A percentile compares a stretch with the other conserved stretches of the same genome.
Conservation (phyloP, 331 rosid species). For the Pyracantha coccinea region DNA sequence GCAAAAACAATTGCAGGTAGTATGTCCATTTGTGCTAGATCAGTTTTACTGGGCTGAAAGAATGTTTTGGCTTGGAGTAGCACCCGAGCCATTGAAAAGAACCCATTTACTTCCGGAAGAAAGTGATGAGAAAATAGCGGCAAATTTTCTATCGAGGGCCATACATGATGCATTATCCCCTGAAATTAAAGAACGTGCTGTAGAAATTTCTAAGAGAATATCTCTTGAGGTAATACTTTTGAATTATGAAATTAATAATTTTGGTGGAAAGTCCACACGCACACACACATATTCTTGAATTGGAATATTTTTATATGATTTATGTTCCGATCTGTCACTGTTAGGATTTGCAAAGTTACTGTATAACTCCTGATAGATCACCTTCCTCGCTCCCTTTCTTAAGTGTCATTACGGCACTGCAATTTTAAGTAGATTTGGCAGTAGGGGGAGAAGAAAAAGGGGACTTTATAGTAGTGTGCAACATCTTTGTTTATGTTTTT, state of each 20-base stretch:
- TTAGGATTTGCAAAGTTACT: too few relatives aligned
- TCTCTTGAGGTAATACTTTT: constrained; percentile 50
- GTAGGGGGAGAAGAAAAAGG: background rate
- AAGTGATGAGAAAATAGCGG: constrained; percentile 36
- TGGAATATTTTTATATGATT: too few relatives aligned
- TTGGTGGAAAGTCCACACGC: background rate
- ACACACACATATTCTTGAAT: too few relatives aligned
- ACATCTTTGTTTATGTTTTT: background rate
- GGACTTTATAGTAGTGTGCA: background rate
- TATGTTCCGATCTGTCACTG: too few relatives aligned
- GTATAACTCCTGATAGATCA: too few relatives aligned
- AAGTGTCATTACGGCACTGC: background rate
- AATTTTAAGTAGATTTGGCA: background rate
- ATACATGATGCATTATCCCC: constrained; percentile 50
- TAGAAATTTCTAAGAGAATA: constrained; percentile 45
- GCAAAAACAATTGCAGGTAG: constrained; percentile 32
- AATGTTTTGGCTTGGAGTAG: constrained; percentile 83
- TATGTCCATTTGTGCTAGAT: constrained; percentile 76
- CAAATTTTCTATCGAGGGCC: constrained; percentile 40
- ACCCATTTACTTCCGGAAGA: constrained; percentile 51
- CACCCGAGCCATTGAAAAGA: constrained; percentile 65
- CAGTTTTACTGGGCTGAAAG: constrained; percentile 92
- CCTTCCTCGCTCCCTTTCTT: too few relatives aligned
- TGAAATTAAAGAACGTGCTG: constrained; percentile 45
- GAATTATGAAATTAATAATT: background rate